A percentile compares a stretch with the other conserved stretches of the same genome.
Conservation (phyloP, 139 green algal genomes). For the Micromonas pusilla region DNA sequence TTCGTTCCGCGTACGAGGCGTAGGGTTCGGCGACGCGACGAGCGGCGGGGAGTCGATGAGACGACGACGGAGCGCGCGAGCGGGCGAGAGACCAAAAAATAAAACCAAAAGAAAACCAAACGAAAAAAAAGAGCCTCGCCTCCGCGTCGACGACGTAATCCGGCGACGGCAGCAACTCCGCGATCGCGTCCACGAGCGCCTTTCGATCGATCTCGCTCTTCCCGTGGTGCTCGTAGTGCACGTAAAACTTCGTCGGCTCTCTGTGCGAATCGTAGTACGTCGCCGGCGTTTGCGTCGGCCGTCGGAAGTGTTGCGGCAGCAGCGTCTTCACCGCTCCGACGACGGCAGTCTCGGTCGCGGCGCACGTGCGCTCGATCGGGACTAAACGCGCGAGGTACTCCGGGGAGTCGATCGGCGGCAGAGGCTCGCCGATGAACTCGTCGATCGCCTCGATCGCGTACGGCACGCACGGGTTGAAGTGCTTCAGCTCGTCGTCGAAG, state of each 20-base stretch:
- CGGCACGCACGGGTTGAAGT: no score
- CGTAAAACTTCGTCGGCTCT: not conserved
- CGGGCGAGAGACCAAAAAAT: no score
- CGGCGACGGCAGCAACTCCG: not conserved
- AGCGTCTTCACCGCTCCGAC: not conserved
- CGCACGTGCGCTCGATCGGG: not conserved
- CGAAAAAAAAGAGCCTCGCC: not conserved
- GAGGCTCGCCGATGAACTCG: not conserved
- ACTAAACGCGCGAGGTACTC: not conserved
- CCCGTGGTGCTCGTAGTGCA: not conserved
- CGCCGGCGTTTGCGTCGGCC: not conserved
- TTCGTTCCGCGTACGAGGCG: no score
- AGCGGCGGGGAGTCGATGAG: no score
- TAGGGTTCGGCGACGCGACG: no score
- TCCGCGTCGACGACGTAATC: not conserved
- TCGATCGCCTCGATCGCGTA: not conserved
- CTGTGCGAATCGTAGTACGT: not conserved
- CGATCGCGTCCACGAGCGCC: not conserved
- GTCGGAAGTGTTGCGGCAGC: not conserved
- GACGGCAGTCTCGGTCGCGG: not conserved
- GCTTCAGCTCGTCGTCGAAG: no score
- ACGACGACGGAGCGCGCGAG: no score
- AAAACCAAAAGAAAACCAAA: no score
- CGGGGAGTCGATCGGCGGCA: not conserved
- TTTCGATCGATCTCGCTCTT: not conserved